Evolutionary conservation across 192 early-diverging fungal genomes (phyloP), one percentile per base, ranked within the genome.

Genomic region (Coemansia sp.): DNA sequence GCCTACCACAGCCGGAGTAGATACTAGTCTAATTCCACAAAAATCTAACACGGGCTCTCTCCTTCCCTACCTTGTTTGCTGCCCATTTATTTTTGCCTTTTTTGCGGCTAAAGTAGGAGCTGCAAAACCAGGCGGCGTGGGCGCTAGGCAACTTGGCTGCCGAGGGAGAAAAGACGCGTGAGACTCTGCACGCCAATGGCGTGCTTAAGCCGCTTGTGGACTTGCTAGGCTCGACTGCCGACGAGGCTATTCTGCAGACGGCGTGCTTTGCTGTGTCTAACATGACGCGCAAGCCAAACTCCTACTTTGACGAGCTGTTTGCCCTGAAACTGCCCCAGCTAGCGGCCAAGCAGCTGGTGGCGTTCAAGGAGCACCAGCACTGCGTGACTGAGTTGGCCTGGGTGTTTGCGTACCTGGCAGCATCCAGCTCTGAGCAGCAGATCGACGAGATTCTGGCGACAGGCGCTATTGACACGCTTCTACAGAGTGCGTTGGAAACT

Each of bases 111-210:
- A 36, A 11, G 25, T 69, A 84, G 68, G 88, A 92, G 67, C 86
- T 98, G 31, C 84, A 86, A 27, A 94, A 98, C 68, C 92, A 95
- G 72, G 91, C 93, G 27, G 93, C 92, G 5, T 96, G 94, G 92
- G 93, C 95, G 4, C 74, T 98, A 4, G 96, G 96, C 6, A 97
- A 98, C 71, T 90, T 98, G 86, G 96, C 96, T 1, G 93, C 92
- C 0, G 95, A 98, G 76, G 87, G 84, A 21, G 86, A 91, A 15
- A 65, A 82, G 6, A 92, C 87, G 68, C 85, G 95, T 59, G 89
- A 94, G 66, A 74, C 84, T 14, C 88, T 99, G 31, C 83, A 91
- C 34, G 82, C 86, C 21, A 85, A 88, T 44, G 94, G 94, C 46
- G 95, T 88, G 10, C 74, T 97, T 9, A 70, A 74, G 29, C 93